These are phyloP conservation scores for Coemansia sp. DNA, from an alignment of 192 early-diverging fungal species.

Conservation along the genomic window DNA sequence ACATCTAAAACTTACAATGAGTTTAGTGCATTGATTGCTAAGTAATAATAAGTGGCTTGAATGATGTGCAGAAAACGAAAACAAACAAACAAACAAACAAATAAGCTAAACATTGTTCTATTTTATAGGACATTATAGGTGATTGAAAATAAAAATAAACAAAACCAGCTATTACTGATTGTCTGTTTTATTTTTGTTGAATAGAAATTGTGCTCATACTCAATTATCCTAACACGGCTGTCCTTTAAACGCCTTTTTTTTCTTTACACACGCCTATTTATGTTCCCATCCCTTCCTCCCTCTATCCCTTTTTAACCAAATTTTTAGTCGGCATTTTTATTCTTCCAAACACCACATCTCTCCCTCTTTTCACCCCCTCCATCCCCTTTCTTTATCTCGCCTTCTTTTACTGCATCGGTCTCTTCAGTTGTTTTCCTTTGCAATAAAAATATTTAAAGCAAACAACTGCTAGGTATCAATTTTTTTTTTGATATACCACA, in stretches of 20 bases:
- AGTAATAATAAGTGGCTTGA: neutral
- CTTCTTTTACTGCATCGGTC: no score
- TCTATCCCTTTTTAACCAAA: neutral
- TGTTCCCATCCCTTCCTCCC: neutral
- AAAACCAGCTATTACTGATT: neutral
- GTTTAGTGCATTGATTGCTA: neutral
- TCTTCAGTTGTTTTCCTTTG: no score
- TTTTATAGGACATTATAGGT: no score
- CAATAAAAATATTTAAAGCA: no score
- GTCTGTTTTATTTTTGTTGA: neutral
- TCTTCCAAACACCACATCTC: neutral
- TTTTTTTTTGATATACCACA: no score
- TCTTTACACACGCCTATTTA: neutral
- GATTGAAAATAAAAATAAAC: neutral
- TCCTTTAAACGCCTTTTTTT: neutral
- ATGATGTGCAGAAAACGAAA: neutral
- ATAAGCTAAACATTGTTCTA: neutral
- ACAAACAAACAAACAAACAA: neutral
- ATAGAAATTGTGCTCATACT: neutral
- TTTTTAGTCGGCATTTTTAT: constrained; percentile 1
- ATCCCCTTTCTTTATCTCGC: no score
- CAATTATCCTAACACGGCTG: neutral
- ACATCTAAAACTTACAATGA: no score
- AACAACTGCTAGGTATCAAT: no score
- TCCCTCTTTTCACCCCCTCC: no score